Evolutionary conservation across 2,329 filamentous ascomycete genomes (phyloP).

Genomic region (Fusarium pseudonygamai): DNA sequence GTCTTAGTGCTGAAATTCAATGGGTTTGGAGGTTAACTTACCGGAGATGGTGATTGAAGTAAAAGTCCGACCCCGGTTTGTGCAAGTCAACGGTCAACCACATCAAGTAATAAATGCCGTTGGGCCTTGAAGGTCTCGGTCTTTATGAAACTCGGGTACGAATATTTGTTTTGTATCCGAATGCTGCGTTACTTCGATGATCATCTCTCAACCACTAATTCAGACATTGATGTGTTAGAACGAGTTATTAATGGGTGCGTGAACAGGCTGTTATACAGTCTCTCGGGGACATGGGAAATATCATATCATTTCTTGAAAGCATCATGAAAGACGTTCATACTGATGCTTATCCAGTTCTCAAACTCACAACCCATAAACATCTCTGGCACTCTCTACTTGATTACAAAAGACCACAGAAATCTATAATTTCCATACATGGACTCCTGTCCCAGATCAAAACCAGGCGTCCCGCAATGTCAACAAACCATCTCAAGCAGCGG

Average conservation of each 20-base stretch:
- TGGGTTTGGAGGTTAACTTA: background rate
- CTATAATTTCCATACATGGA: background rate
- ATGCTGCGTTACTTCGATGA: background rate
- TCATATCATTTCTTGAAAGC: background rate
- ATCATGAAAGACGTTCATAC: no score
- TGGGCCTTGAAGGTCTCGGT: background rate
- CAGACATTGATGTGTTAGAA: background rate
- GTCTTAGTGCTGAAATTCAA: background rate
- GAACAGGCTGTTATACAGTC: background rate
- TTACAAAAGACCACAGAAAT: background rate
- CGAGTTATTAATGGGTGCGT: background rate
- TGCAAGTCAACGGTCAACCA: background rate
- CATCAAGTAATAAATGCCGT: background rate
- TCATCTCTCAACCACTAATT: background rate
- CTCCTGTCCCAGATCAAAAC: background rate
- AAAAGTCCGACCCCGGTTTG: slow-evolving; percentile 11
- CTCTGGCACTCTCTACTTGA: background rate
- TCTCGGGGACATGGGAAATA: background rate
- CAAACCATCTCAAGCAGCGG: background rate
- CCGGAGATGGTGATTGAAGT: slow-evolving; percentile 2
- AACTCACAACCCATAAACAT: background rate
- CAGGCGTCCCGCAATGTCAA: slow-evolving; percentile 11
- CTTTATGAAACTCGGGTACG: background rate
- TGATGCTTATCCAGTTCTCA: background rate
- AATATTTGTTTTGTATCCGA: background rate